Percentiles rank a stretch among this genome's conserved stretches.
These are phyloP conservation scores for Chlamydomonas sp. DNA, from an alignment of 139 green algal species.

Conservation along the genomic window DNA sequence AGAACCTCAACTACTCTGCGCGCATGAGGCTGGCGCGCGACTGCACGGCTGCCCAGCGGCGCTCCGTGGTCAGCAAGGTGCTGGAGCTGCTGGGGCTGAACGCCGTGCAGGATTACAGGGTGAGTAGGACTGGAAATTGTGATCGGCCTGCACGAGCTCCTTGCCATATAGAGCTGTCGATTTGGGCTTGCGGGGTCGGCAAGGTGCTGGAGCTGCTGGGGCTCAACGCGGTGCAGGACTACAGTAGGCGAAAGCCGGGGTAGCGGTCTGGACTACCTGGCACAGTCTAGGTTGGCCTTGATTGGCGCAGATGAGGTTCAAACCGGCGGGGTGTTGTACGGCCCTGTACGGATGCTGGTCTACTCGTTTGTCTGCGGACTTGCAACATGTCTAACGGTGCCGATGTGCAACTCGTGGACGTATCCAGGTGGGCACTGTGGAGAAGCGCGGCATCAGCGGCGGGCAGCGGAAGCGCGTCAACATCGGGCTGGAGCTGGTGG, in stretches of 20 bases:
- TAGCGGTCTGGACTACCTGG: too few relatives aligned
- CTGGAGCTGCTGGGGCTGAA: conserved; percentile 46
- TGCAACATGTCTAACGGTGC: too few relatives aligned
- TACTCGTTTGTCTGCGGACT: too few relatives aligned
- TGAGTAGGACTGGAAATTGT: not conserved
- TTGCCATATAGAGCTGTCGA: too few relatives aligned
- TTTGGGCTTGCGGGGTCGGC: not conserved
- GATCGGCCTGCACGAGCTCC: not conserved
- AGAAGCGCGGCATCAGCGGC: conserved; percentile 63
- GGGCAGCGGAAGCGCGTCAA: conserved; percentile 88
- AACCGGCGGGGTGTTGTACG: too few relatives aligned
- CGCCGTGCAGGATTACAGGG: conserved; percentile 25
- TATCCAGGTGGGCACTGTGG: conserved; percentile 47
- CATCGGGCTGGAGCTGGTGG: conserved; percentile 81
- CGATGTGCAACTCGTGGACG: too few relatives aligned
- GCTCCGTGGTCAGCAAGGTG: conserved; percentile 28
- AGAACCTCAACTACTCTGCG: conserved; percentile 62
- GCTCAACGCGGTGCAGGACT: not conserved
- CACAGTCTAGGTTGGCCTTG: too few relatives aligned
- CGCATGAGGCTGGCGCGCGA: conserved; percentile 46
- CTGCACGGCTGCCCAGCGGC: conserved; percentile 5
- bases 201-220: conserved; percentile 46
- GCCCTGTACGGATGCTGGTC: too few relatives aligned
- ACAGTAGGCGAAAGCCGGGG: too few relatives aligned
- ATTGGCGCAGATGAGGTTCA: too few relatives aligned